phyloP scores from a whole-genome alignment of 352 stramenopile species.

The Phytophthora constricta region DNA sequence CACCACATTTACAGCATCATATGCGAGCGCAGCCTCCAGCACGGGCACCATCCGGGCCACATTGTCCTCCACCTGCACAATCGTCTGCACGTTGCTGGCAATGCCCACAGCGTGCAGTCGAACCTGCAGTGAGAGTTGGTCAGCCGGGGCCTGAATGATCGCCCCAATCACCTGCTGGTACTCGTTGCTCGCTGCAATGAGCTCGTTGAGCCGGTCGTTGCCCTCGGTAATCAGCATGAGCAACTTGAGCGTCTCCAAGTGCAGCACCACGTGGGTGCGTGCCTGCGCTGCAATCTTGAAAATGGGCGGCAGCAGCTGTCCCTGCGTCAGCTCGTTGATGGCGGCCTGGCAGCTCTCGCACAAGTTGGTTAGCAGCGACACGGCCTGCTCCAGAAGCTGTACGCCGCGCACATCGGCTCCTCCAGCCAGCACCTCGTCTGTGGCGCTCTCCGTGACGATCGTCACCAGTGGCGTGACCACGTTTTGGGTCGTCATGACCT shows the following conservation, averaged over 20 bases:
- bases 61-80: slow-evolving; percentile 79
- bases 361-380: slow-evolving; percentile 81
- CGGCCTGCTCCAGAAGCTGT: slow-evolving; percentile 82
- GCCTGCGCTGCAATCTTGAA: slow-evolving; percentile 74
- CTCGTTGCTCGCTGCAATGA: slow-evolving; percentile 56
- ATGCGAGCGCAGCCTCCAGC: slow-evolving; percentile 76
- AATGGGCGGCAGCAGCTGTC: slow-evolving; percentile 73
- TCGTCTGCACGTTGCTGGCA: slow-evolving; percentile 78
- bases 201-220: slow-evolving; percentile 79
- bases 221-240: slow-evolving; percentile 84
- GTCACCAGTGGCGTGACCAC: slow-evolving; percentile 81
- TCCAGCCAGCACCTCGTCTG: slow-evolving; percentile 56
- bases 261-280: slow-evolving; percentile 54
- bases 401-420: slow-evolving; percentile 71
- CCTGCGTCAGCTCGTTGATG: slow-evolving; percentile 84
- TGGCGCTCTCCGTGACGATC: slow-evolving; percentile 69
- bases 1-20: slow-evolving; percentile 77
- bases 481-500: slow-evolving; percentile 80
- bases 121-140: slow-evolving; percentile 55
- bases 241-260: slow-evolving; percentile 84
- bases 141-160: slow-evolving; percentile 66
- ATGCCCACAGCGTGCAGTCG: slow-evolving; percentile 74
- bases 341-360: slow-evolving; percentile 84
- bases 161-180: slow-evolving; percentile 78
- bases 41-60: slow-evolving; percentile 73